A percentile compares a stretch with the other conserved stretches of the same genome.
Evolutionary conservation across 2,329 filamentous ascomycete genomes (phyloP).

Genomic region (Aspergillus quadrilineatus): DNA sequence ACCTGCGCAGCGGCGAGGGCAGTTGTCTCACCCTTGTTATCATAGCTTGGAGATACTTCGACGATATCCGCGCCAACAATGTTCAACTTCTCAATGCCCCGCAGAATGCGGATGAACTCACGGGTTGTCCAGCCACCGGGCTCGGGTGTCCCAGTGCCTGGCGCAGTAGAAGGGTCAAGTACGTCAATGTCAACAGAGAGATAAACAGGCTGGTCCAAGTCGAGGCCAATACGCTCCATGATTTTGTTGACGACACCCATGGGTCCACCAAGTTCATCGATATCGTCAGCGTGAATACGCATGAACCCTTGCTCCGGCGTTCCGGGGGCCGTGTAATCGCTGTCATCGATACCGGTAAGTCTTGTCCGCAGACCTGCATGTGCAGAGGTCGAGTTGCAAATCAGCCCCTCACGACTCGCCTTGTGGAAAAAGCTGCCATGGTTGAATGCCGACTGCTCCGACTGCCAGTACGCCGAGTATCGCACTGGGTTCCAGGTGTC

Average conservation of each 20-base stretch:
- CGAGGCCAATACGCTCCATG: constrained; percentile 64
- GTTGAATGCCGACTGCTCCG: constrained; percentile 72
- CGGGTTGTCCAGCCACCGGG: constrained; percentile 88
- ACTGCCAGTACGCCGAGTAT: constrained; percentile 74
- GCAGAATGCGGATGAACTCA: constrained; percentile 78
- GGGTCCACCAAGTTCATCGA: constrained; percentile 72
- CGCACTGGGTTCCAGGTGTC: constrained; percentile 80
- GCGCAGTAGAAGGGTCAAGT: constrained; percentile 67
- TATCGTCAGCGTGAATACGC: constrained; percentile 78
- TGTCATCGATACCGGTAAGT: constrained; percentile 63
- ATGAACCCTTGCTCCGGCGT: constrained; percentile 70
- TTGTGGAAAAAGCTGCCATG: constrained; percentile 93
- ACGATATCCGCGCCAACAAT: constrained; percentile 88
- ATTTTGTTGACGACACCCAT: constrained; percentile 70
- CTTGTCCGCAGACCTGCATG: constrained; percentile 82
- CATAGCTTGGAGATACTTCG: constrained; percentile 83
- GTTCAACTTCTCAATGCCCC: constrained; percentile 78
- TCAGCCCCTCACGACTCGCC: constrained; percentile 75
- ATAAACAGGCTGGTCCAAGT: constrained; percentile 73
- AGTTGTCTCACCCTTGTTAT: constrained; percentile 76
- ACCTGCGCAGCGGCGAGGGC: constrained; percentile 81
- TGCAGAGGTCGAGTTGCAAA: constrained; percentile 71
- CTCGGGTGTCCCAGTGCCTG: constrained; percentile 84
- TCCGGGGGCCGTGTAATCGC: constrained; percentile 68
- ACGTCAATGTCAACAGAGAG: constrained; percentile 80